Conservation (phyloP, 768 basidiomycete species). For the Cystobasidium tubakii region DNA sequence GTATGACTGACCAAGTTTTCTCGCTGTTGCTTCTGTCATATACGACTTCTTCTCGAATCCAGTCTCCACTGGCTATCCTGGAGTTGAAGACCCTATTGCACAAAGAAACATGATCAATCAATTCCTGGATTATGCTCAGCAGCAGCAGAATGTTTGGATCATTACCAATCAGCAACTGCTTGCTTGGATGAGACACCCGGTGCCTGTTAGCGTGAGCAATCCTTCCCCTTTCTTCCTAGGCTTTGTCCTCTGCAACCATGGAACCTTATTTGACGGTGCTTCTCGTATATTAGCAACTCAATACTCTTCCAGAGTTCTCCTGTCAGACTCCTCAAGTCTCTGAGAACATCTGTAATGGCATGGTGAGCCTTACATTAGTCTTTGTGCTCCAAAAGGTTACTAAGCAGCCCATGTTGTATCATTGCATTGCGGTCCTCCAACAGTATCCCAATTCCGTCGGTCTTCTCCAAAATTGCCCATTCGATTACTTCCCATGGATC, state of each 20-base stretch:
- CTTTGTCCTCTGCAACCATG: background rate
- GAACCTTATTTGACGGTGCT: background rate
- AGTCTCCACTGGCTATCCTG: slow-evolving; percentile 52
- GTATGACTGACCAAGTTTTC: too few relatives aligned
- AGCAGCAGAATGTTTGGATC: slow-evolving; percentile 59
- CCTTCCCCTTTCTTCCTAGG: background rate
- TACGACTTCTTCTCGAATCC: background rate
- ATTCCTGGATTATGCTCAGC: slow-evolving; percentile 76
- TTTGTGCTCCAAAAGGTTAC: too few relatives aligned
- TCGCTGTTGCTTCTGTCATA: background rate
- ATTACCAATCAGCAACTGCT: slow-evolving; percentile 52
- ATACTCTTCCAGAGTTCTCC: slow-evolving; percentile 56
- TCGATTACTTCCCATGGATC: slow-evolving; percentile 67
- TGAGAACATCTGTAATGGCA: slow-evolving; percentile 67
- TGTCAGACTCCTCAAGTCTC: slow-evolving; percentile 63
- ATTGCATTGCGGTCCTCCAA: background rate
- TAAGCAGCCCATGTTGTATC: too few relatives aligned
- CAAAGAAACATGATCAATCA: slow-evolving; percentile 70
- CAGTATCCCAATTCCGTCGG: slow-evolving; percentile 57
- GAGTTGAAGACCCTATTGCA: slow-evolving; percentile 54
- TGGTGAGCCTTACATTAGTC: slow-evolving; percentile 48
- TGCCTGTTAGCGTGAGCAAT: slow-evolving; percentile 49
- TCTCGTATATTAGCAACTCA: slow-evolving; percentile 53
- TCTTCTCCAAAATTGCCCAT: slow-evolving; percentile 59
- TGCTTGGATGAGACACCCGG: slow-evolving; percentile 67